Base-by-base conservation (phyloP, 2,329 filamentous ascomycete genomes). In the Sarocladium strictum region DNA sequence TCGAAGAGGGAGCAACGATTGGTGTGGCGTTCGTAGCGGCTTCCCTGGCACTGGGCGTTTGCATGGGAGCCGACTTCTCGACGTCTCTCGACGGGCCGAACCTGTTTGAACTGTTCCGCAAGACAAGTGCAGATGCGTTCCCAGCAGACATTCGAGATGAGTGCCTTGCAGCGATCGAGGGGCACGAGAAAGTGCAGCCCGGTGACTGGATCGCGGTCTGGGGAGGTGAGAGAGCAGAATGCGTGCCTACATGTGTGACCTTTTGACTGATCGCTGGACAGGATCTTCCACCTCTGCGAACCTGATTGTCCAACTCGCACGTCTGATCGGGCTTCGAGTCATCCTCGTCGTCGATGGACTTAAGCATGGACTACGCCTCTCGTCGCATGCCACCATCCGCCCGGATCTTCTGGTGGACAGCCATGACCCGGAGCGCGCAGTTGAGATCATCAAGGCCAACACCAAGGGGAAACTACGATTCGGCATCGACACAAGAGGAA, bases 181-280 rank as follows among this genome's bases (percentile, higher is more conserved):
- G 70, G 1, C 61, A 65, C 0, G 84, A 88, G 58, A 72, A 83
- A 9, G 78, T 83, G 1, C 72, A 72, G 40, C 60, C 68, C 0
- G 86, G 84, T 0, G 87, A 91, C 57, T 90, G 85, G 80, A 69
- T 91, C 37, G 83, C 81, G 1, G 81, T 91, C 47, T 91, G 87
- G 87, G 87, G 87, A 55, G 87, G 82, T 75, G 60, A 63, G 72
- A 60, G 23, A 6, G 12, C 10, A n/a, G n/a, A n/a, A 17, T 15
- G 37, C 68, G 60, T 27, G 10, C 15, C 11, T 40, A 19, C 10
- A 51, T 15, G 1, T 17, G 26, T 17, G 12, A 24, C 26, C 14
- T 11, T 29, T 7, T 4, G 23, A 33, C 3, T 14, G 17, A 53
- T 35, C 24, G n/a, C 14, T 50, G 17, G 12, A 7, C 11, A 80